These are phyloP conservation scores for Logfia minima DNA, from an alignment of 129 eudicot species.

Conservation along the genomic window DNA sequence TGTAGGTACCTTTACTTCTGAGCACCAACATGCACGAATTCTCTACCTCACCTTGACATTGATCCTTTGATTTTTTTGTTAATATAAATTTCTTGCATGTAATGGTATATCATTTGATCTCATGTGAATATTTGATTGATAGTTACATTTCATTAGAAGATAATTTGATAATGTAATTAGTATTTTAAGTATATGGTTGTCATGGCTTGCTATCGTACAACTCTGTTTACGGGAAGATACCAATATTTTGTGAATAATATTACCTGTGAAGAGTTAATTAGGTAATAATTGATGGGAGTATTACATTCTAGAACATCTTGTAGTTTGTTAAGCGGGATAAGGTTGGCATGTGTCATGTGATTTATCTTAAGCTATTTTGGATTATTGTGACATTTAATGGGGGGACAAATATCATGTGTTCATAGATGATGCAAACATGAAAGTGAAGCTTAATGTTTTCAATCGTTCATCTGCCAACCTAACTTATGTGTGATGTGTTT, in stretches of 20 bases:
- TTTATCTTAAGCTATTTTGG: constrained; percentile 9
- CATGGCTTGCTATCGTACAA: background rate
- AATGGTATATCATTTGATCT: background rate
- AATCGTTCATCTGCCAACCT: background rate
- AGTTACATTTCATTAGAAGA: background rate
- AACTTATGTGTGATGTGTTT: background rate
- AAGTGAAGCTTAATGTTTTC: constrained; percentile 9
- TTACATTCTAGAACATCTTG: too few species aligned
- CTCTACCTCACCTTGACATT: background rate
- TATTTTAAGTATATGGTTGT: background rate
- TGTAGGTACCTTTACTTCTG: background rate
- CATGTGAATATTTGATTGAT: background rate
- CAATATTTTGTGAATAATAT: background rate
- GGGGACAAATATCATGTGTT: background rate
- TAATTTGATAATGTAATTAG: background rate
- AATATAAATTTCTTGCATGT: too few species aligned
- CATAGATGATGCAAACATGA: constrained; percentile 8
- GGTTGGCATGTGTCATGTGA: background rate
- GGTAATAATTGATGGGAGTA: background rate
- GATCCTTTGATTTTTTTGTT: background rate
- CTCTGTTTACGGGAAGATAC: background rate
- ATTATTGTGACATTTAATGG: background rate
- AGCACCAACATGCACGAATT: background rate
- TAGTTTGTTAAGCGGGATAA: constrained; percentile 3
- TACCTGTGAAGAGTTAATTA: background rate